Percentiles rank a stretch among this genome's conserved stretches.
Conservation (phyloP, 2,329 filamentous ascomycete species). For the Ophiostoma sp. region DNA sequence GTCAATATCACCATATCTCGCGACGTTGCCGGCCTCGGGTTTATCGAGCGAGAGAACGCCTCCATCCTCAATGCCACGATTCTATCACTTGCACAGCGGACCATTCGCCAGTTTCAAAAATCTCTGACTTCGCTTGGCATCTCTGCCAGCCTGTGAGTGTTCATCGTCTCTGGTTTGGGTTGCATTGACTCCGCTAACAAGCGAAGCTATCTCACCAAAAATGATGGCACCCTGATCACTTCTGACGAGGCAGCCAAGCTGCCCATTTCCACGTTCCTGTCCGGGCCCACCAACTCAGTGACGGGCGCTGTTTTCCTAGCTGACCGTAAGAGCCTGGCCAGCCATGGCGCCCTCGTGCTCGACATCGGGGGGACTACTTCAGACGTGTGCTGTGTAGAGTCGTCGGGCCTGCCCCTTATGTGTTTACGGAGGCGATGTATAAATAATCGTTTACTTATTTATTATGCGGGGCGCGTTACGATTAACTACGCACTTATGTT, state of each 20-base stretch:
- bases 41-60: not conserved
- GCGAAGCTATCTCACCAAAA: not conserved
- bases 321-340: not conserved
- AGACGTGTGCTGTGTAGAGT: not conserved
- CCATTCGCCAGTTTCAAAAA: not conserved
- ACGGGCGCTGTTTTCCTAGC: not conserved
- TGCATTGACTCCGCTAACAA: too few relatives aligned
- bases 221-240: not conserved
- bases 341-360: not conserved
- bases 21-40: not conserved
- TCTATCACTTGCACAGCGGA: not conserved
- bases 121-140: not conserved
- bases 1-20: not conserved
- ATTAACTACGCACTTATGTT: too few relatives aligned
- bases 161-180: too few relatives aligned
- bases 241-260: not conserved
- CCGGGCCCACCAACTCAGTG: not conserved
- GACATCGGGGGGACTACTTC: not conserved
- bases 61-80: not conserved
- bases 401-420: conserved; percentile 5
- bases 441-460: too few relatives aligned
- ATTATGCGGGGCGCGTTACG: too few relatives aligned
- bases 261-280: not conserved
- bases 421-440: too few relatives aligned
- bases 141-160: not conserved